These are phyloP conservation scores for Nannochloris sp. DNA, from an alignment of 139 green algal species.

Conservation along the genomic window DNA sequence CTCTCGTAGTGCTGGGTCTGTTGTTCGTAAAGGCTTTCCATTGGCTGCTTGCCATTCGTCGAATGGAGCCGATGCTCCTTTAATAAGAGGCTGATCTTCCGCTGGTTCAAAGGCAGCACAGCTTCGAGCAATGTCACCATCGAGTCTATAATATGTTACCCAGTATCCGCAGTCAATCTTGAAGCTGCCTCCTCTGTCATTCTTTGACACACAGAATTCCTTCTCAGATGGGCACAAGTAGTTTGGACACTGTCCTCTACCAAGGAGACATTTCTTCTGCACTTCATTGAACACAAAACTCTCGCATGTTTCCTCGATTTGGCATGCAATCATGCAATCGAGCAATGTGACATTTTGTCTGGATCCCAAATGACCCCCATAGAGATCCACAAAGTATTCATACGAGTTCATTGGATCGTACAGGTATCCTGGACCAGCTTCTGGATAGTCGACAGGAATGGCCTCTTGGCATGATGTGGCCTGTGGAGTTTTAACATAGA, in stretches of 20 bases:
- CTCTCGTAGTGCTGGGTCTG: too few species aligned
- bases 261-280: slow-evolving; percentile 37
- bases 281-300: slow-evolving; percentile 33
- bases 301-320: slow-evolving; percentile 17
- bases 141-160: slow-evolving; percentile 36
- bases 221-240: not conserved
- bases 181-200: slow-evolving; percentile 16
- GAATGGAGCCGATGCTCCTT: not conserved
- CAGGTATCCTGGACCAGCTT: slow-evolving; percentile 29
- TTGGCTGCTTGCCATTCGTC: slow-evolving; percentile 3
- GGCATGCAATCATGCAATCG: slow-evolving; percentile 28
- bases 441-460: slow-evolving; percentile 30
- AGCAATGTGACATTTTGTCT: slow-evolving; percentile 22
- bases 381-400: slow-evolving; percentile 9
- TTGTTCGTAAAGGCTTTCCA: not conserved
- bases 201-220: slow-evolving; percentile 10
- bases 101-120: slow-evolving; percentile 1
- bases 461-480: slow-evolving; percentile 34
- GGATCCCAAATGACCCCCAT: slow-evolving; percentile 16
- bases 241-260: slow-evolving; percentile 16
- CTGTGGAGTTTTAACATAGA: slow-evolving; percentile 16
- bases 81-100: not conserved
- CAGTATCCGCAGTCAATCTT: slow-evolving; percentile 33
- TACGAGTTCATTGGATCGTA: slow-evolving; percentile 41
- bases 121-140: slow-evolving; percentile 5